phyloP scores from a whole-genome alignment of 768 basidiomycete species.

The Auricularia heimuer region DNA sequence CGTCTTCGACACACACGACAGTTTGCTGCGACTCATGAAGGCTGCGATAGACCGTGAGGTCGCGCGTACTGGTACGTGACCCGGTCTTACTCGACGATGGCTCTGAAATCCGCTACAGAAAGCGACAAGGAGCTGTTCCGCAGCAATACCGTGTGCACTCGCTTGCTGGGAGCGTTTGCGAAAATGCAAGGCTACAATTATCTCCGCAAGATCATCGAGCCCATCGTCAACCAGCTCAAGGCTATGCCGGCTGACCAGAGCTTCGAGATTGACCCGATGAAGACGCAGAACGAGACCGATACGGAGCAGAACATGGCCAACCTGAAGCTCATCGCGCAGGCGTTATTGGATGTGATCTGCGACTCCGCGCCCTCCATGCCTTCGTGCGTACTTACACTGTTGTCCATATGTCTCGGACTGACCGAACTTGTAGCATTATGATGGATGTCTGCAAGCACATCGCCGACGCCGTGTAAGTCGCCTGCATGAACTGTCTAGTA shows the following conservation, averaged over 20 bases:
- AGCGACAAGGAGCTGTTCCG: slow-evolving; percentile 78
- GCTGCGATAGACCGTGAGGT: slow-evolving; percentile 82
- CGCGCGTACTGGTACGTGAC: slow-evolving; percentile 50
- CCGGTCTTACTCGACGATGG: not conserved
- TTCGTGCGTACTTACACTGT: slow-evolving; percentile 39
- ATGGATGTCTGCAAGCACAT: not conserved
- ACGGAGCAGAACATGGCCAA: slow-evolving; percentile 61
- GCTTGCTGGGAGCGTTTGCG: slow-evolving; percentile 78
- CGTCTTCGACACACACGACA: slow-evolving; percentile 68
- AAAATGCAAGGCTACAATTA: slow-evolving; percentile 89
- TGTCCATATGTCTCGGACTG: slow-evolving; percentile 5
- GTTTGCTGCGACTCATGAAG: slow-evolving; percentile 66
- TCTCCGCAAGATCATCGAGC: slow-evolving; percentile 66
- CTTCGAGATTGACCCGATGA: slow-evolving; percentile 65
- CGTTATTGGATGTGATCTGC: slow-evolving; percentile 65
- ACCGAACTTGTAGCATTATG: slow-evolving; percentile 1
- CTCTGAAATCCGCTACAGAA: slow-evolving; percentile 32
- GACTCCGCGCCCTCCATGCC: slow-evolving; percentile 63
- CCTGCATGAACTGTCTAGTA: not conserved
- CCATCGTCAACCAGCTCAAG: slow-evolving; percentile 66
- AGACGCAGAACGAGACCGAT: slow-evolving; percentile 34
- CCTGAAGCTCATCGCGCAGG: slow-evolving; percentile 61
- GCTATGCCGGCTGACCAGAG: slow-evolving; percentile 61
- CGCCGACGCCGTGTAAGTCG: not conserved
- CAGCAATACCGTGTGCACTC: slow-evolving; percentile 78